Conservation (phyloP, 371 early-diverging fungal species). For the Coemansia sp. region DNA sequence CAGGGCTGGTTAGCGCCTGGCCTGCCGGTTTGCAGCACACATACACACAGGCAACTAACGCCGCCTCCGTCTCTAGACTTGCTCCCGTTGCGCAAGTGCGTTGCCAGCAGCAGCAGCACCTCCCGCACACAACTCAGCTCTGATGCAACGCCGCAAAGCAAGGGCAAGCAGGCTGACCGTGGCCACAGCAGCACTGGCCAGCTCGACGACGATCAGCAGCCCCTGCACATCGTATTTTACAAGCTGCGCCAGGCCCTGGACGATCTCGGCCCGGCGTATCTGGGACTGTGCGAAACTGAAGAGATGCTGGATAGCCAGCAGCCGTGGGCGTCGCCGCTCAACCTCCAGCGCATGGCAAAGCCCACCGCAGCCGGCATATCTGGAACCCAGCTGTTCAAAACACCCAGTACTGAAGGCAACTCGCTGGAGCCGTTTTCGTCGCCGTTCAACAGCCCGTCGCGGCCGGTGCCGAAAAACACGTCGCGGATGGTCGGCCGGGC, state of each 20-base stretch:
- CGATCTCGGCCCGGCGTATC: constrained; percentile 23
- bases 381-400: not conserved
- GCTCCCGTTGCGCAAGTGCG: constrained; percentile 12
- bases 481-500: not conserved
- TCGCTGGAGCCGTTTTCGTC: constrained; percentile 10
- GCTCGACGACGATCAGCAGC: constrained; percentile 8
- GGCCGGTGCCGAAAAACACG: not conserved
- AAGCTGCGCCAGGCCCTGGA: constrained; percentile 12
- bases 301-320: constrained; percentile 9
- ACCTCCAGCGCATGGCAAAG: constrained; percentile 17
- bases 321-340: constrained; percentile 40
- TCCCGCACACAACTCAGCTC: too few species aligned
- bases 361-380: not conserved
- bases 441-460: constrained; percentile 15
- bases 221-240: constrained; percentile 21
- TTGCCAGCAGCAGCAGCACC: not conserved
- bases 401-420: not conserved
- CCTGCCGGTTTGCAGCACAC: too few species aligned
- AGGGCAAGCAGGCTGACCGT: too few species aligned
- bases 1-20: not conserved
- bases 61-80: constrained; percentile 1
- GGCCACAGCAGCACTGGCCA: not conserved
- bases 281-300: constrained; percentile 26
- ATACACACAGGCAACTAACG: too few species aligned
- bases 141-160: too few species aligned